Base-by-base conservation (phyloP, 2,329 filamentous ascomycete species). In the Aspergillus cejpii region DNA sequence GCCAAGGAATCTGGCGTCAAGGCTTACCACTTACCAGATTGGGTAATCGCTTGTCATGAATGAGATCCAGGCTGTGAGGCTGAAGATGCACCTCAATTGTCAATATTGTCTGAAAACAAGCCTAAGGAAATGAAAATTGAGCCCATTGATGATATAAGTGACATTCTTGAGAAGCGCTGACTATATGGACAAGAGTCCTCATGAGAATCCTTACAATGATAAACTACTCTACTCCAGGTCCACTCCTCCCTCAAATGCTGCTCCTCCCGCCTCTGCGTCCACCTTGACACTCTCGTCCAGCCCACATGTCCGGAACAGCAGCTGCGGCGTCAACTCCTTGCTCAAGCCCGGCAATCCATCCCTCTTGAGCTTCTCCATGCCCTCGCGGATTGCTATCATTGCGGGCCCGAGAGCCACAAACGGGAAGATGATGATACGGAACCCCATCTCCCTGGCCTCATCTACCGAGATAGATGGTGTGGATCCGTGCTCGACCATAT, bases 401-500 rank as follows among this genome's bases (percentile, higher is more conserved):
- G 68, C 65, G 2, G 68, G 63, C 2, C 62, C 66, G 31, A 72
- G 44, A 10, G 62, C 62, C 8, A 64, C 65, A 48, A 69, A 68
- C 0, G 68, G 65, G 49, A 66, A 70, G 45, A 72, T 71, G 39
- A 72, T 68, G 20, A 72, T 62, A 2, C 60, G 57, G 46, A 72
- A 72, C 0, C 69, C 69, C 38, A 72, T 52, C 49, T 68, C 57
- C 27, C 55, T 48, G 5, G 68, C 67, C 45, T 71, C 67, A 12
- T 57, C 51, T 6, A 63, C 61, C 12, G 67, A 60, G 17, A 68
- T 60, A 12, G 59, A 57, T n/a, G 70, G 69, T 24, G 65, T 70
- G 5, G 63, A 57, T 7, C 69, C 70, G 44, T 69, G 64, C 49
- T 71, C 67, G 10, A 73, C 70, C 59, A 70, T 70, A 49, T 73